Conservation (phyloP, 345 rosid species). For the Rhizophora apiculata region DNA sequence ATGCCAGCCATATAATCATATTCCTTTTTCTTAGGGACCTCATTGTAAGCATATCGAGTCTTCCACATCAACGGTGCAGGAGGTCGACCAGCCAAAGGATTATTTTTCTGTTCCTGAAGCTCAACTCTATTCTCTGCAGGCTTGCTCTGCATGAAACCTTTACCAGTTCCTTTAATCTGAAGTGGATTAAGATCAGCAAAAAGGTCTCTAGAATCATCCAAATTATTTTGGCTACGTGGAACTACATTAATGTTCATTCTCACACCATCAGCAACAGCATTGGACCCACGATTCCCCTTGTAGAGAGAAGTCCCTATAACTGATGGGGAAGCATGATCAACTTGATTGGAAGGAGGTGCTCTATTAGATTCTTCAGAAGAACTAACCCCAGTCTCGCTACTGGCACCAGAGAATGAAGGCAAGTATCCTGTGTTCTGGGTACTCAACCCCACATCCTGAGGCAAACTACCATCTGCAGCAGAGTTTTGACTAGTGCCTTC, state of each 20-base stretch:
- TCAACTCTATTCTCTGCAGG: constrained; percentile 52
- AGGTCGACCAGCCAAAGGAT: constrained; percentile 54
- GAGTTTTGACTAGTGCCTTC: constrained; percentile 69
- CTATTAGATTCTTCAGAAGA: constrained; percentile 48
- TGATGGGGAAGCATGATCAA: constrained; percentile 47
- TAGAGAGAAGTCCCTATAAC: constrained; percentile 43
- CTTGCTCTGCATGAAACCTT: constrained; percentile 49
- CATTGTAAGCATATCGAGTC: constrained; percentile 72
- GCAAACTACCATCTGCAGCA: constrained; percentile 30
- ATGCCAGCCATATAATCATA: constrained; percentile 62
- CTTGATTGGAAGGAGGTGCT: constrained; percentile 40
- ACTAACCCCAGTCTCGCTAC: constrained; percentile 45
- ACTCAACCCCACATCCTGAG: constrained; percentile 36
- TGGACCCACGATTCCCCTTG: constrained; percentile 61
- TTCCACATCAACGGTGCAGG: constrained; percentile 85
- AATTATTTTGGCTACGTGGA: constrained; percentile 60
- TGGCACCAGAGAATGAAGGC: constrained; percentile 31
- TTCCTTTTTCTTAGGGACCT: constrained; percentile 74
- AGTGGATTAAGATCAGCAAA: constrained; percentile 96
- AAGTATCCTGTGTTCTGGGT: constrained; percentile 36
- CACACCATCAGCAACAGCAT: constrained; percentile 49
- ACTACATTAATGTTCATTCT: constrained; percentile 70
- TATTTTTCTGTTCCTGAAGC: constrained; percentile 51
- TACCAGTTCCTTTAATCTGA: constrained; percentile 78
- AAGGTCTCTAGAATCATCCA: constrained; percentile 71